Percentiles rank a stretch among this genome's conserved stretches.
Conservation (phyloP, 805 yeast genomes). For the Sungouiozyma ichnusensis region DNA sequence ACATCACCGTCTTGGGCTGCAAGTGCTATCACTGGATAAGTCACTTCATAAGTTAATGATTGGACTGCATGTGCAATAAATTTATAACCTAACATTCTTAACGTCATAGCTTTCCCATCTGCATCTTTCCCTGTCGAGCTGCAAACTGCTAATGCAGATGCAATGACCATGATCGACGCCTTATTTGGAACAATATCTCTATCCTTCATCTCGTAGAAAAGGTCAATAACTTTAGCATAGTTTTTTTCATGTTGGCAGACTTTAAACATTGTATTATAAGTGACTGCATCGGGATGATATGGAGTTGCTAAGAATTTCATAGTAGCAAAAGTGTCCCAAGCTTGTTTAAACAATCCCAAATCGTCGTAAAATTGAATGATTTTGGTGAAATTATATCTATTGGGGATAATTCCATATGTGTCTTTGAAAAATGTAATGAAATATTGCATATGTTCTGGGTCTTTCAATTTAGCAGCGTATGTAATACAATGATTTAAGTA, state of each 20-base stretch:
- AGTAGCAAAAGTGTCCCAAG: slow-evolving; percentile 65
- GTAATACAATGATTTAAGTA: slow-evolving; percentile 19
- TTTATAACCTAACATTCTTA: slow-evolving; percentile 55
- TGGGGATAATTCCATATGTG: slow-evolving; percentile 19
- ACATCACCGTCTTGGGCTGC: slow-evolving; percentile 78
- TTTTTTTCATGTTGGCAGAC: slow-evolving; percentile 52
- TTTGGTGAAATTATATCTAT: slow-evolving; percentile 22
- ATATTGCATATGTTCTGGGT: slow-evolving; percentile 16
- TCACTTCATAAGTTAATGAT: slow-evolving; percentile 12
- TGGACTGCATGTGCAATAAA: slow-evolving; percentile 56
- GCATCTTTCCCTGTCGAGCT: slow-evolving; percentile 18
- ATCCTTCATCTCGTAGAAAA: slow-evolving; percentile 58
- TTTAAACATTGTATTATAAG: slow-evolving; percentile 65
- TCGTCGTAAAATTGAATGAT: slow-evolving; percentile 21
- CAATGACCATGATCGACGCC: slow-evolving; percentile 16
- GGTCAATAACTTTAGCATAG: slow-evolving; percentile 64
- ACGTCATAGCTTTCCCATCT: slow-evolving; percentile 22
- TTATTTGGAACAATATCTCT: slow-evolving; percentile 12
- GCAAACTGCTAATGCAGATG: slow-evolving; percentile 20
- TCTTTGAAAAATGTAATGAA: slow-evolving; percentile 18
- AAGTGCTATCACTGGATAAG: slow-evolving; percentile 59
- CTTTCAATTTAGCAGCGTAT: slow-evolving; percentile 13
- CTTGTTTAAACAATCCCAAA: slow-evolving; percentile 32
- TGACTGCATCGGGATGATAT: slow-evolving; percentile 55
- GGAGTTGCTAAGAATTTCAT: slow-evolving; percentile 67